Evolutionary conservation across 352 stramenopile genomes (phyloP), one percentile per base, ranked within the genome.

Genomic region (Globisporangium emineosum): DNA sequence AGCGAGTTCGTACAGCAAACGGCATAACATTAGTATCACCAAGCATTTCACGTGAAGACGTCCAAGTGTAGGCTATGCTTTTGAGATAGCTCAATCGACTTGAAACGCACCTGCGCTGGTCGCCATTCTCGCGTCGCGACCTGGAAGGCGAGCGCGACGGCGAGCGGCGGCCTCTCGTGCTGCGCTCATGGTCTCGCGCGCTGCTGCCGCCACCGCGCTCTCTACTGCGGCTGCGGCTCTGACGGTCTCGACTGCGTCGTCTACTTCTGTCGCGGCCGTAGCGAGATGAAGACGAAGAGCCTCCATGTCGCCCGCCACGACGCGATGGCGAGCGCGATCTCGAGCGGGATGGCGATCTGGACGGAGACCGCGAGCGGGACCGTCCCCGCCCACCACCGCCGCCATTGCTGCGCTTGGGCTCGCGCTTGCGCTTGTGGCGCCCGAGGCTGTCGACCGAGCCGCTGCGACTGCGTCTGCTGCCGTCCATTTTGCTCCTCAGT

Each of bases 371-470:
- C 25, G 60, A 66, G 6, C 50, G 51, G n/a, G 65, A 72, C 3
- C 67, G 62, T 4, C 65, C 27, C 1, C 68, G 64, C 19, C 69
- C 61, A 0, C 59, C 49, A 1, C 61, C 49, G 30, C 68, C 59
- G 40, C 45, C n/a, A n/a, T n/a, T 17, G 42, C 27, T 30, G 12
- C 50, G 52, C 30, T 53, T 57, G 40, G 68, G 69, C 21, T 53
- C 69, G 27, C 62, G 57, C 19, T 58, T 55, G 25, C 65, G 59
- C 30, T 62, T 55, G 33, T 53, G 57, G 50, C 66, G 68, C 37
- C 84, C 84, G 54, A 90, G 71, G 61, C 77, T 90, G 71, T 93
- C 84, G 29, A 90, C 57, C 23, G 84, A 93, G 23, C 60, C 64
- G 61, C 83, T 91, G 33, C 81, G 76, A 52, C 78, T 84, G 13